Evolutionary conservation across 345 rosid species (phyloP).

Genomic region (Syzygium aromaticum): DNA sequence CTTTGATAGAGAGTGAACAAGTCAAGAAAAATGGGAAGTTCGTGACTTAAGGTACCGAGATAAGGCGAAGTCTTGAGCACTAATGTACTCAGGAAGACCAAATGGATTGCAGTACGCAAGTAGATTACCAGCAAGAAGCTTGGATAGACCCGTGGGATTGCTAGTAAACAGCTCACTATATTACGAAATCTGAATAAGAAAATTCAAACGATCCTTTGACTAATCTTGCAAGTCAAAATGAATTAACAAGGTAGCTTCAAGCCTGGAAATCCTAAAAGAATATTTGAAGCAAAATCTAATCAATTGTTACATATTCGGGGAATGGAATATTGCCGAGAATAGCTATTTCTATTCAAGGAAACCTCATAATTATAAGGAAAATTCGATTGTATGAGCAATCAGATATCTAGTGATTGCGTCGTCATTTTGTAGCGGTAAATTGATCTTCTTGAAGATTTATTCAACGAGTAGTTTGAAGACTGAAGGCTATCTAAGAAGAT

Average conservation of each 20-base stretch:
- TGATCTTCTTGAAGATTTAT: not conserved
- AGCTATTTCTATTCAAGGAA: not conserved
- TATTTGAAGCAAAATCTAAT: not conserved
- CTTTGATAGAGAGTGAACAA: not conserved
- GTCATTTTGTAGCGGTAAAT: not conserved
- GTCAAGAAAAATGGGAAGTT: not conserved
- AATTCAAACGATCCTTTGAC: not conserved
- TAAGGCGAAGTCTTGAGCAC: not conserved
- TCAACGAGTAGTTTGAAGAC: not conserved
- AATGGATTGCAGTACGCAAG: not conserved
- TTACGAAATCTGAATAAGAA: not conserved
- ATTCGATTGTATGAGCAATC: not conserved
- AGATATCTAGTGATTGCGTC: not conserved
- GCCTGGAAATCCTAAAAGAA: not conserved
- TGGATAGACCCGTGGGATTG: not conserved
- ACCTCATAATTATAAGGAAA: not conserved
- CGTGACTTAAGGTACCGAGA: not conserved
- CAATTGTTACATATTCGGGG: not conserved
- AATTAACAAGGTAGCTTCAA: not conserved
- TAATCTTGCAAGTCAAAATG: not conserved
- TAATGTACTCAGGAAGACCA: not conserved
- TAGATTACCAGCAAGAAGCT: rapidly evolving
- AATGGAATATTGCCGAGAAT: not conserved
- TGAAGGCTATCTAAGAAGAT: not conserved
- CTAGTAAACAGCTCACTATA: not conserved